Conservation (phyloP, 148 eudicot genomes). For the Silene uniflora region DNA sequence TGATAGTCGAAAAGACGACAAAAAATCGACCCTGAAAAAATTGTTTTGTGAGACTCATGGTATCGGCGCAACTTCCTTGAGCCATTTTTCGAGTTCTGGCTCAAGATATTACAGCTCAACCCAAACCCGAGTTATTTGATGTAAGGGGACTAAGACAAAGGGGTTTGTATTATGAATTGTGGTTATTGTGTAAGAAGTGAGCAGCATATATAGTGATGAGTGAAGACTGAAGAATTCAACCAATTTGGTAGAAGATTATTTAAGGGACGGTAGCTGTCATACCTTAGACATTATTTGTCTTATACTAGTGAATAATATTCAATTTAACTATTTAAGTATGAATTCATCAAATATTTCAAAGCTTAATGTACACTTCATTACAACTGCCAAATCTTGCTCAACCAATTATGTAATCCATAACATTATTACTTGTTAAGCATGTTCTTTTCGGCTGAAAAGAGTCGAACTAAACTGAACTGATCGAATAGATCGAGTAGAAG, state of each 20-base stretch:
- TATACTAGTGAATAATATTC: neutral
- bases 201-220: neutral
- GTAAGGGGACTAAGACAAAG: neutral
- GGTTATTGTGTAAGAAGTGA: constrained; percentile 1
- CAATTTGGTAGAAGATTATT: constrained; percentile 1
- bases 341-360: neutral
- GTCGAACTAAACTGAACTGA: too few species aligned
- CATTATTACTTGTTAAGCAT: too few species aligned
- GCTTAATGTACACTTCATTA: neutral
- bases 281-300: neutral
- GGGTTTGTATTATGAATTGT: neutral
- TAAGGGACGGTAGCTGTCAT: constrained; percentile 9
- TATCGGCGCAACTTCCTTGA: constrained; percentile 1
- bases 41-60: constrained; percentile 14
- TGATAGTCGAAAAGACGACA: constrained; percentile 25
- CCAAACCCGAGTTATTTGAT: neutral
- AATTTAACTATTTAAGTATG: neutral
- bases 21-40: constrained; percentile 29
- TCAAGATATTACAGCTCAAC: neutral
- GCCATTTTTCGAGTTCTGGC: neutral
- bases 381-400: constrained; percentile 7
- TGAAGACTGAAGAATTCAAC: neutral
- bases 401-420: too few species aligned
- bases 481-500: too few species aligned
- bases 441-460: too few species aligned